Evolutionary conservation across 305 asterid species (phyloP).

Genomic region (Fraxinus sp.): DNA sequence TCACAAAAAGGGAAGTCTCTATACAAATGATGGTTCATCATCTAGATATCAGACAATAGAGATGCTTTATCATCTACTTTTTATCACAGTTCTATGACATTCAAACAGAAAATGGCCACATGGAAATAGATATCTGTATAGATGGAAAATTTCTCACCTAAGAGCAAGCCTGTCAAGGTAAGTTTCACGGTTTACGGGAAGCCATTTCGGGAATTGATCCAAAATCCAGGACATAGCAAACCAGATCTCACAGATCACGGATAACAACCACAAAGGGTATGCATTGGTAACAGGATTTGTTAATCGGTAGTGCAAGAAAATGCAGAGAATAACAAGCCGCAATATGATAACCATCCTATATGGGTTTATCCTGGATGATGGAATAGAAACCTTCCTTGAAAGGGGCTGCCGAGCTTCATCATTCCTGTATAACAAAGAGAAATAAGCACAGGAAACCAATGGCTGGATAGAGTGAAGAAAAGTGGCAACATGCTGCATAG

Average conservation of each 20-base stretch:
- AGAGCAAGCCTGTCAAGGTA: slow-evolving; percentile 96
- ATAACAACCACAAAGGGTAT: slow-evolving; percentile 81
- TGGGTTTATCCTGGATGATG: slow-evolving; percentile 95
- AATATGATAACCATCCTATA: slow-evolving; percentile 95
- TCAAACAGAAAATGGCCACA: slow-evolving; percentile 1
- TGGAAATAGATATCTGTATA: neutral
- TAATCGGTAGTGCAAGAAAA: slow-evolving; percentile 91
- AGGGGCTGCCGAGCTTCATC: slow-evolving; percentile 99
- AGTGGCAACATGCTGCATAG: neutral
- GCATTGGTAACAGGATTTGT: slow-evolving; percentile 96
- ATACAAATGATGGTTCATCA: neutral
- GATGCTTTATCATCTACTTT: neutral
- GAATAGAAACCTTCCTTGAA: slow-evolving; percentile 95
- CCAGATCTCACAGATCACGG: slow-evolving; percentile 99
- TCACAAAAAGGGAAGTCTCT: slow-evolving; percentile 10
- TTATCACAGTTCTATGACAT: neutral
- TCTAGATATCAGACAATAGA: slow-evolving; percentile 1
- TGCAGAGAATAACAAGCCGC: slow-evolving; percentile 81
- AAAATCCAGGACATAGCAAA: slow-evolving; percentile 97
- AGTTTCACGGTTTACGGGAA: slow-evolving; percentile 96
- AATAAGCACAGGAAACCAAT: slow-evolving; percentile 18
- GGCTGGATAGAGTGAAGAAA: slow-evolving; percentile 12
- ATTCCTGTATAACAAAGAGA: slow-evolving; percentile 56
- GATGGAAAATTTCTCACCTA: slow-evolving; percentile 49
- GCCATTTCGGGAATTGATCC: slow-evolving; percentile 99